These are phyloP conservation scores for Eurotiales sp. DNA, from an alignment of 2,329 filamentous ascomycete genomes.

Conservation along the genomic window DNA sequence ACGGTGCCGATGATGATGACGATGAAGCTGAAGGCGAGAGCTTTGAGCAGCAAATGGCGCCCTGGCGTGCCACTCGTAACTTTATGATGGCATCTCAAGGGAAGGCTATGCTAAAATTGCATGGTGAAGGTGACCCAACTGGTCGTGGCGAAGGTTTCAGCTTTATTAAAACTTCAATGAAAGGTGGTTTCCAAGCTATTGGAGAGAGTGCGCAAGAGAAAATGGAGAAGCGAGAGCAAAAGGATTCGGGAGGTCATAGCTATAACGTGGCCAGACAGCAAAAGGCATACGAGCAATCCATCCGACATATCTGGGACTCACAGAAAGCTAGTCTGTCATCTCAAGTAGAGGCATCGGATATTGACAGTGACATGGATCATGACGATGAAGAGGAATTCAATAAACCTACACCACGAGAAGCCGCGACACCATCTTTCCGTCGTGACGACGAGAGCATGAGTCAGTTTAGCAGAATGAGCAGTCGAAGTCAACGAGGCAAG, in stretches of 20 bases:
- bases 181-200: constrained; percentile 89
- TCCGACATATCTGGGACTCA: constrained; percentile 86
- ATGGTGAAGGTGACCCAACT: constrained; percentile 91
- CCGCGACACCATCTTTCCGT: constrained; percentile 54
- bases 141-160: constrained; percentile 91
- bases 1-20: constrained; percentile 62
- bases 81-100: constrained; percentile 90
- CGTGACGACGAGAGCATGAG: constrained; percentile 73
- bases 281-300: constrained; percentile 84
- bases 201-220: constrained; percentile 86
- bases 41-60: constrained; percentile 82
- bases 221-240: constrained; percentile 70
- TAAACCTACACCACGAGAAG: constrained; percentile 61
- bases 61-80: constrained; percentile 95
- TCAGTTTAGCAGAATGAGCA: constrained; percentile 70
- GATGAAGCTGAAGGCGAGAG: constrained; percentile 68
- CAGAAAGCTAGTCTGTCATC: constrained; percentile 78
- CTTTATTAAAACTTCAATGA: constrained; percentile 98
- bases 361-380: constrained; percentile 60
- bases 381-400: constrained; percentile 44
- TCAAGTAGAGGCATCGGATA: constrained; percentile 68
- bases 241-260: constrained; percentile 76
- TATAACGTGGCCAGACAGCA: constrained; percentile 98
- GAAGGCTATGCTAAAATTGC: constrained; percentile 94
- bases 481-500: constrained; percentile 65